Percentiles rank a stretch among this genome's conserved stretches.
These are phyloP conservation scores for Aspergillus avenaceus DNA, from an alignment of 495 filamentous ascomycete genomes.

Conservation along the genomic window DNA sequence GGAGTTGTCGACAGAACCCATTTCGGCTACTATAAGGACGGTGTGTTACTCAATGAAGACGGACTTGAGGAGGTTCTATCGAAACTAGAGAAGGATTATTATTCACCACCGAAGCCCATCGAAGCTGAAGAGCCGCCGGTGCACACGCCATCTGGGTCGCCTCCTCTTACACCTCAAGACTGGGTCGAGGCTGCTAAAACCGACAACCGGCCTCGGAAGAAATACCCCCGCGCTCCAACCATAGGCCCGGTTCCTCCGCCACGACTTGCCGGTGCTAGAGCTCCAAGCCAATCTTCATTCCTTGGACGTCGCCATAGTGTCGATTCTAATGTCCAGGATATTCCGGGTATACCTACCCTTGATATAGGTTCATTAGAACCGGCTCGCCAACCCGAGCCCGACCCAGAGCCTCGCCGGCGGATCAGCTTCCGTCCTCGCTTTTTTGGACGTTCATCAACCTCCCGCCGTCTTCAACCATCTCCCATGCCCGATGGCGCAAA, in stretches of 20 bases:
- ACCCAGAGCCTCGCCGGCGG: constrained; percentile 25
- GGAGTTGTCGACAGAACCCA: constrained; percentile 22
- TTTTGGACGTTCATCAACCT: constrained; percentile 25
- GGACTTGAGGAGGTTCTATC: constrained; percentile 17
- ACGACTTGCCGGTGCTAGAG: constrained; percentile 13
- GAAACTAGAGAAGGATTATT: constrained; percentile 19
- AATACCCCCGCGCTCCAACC: constrained; percentile 2
- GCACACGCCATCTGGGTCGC: constrained; percentile 17
- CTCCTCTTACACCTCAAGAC: constrained; percentile 37
- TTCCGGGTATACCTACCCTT: constrained; percentile 30
- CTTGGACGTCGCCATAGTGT: constrained; percentile 27
- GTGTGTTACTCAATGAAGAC: constrained; percentile 18
- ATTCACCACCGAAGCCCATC: constrained; percentile 17
- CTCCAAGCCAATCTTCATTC: constrained; percentile 23
- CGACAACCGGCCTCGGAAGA: constrained; percentile 18
- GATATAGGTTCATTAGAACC: constrained; percentile 20
- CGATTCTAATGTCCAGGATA: constrained; percentile 21
- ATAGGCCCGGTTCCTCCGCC: constrained; percentile 13
- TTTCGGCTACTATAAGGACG: constrained; percentile 17
- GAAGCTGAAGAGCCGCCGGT: constrained; percentile 1
- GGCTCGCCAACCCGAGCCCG: constrained; percentile 16
- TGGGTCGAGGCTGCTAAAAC: constrained; percentile 41
- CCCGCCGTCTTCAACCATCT: constrained; percentile 26
- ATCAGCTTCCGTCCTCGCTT: constrained; percentile 36
- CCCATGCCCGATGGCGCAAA: constrained; percentile 22